Evolutionary conservation across 1,284 basidiomycete genomes (phyloP).

Genomic region (Phylloporus gajari): DNA sequence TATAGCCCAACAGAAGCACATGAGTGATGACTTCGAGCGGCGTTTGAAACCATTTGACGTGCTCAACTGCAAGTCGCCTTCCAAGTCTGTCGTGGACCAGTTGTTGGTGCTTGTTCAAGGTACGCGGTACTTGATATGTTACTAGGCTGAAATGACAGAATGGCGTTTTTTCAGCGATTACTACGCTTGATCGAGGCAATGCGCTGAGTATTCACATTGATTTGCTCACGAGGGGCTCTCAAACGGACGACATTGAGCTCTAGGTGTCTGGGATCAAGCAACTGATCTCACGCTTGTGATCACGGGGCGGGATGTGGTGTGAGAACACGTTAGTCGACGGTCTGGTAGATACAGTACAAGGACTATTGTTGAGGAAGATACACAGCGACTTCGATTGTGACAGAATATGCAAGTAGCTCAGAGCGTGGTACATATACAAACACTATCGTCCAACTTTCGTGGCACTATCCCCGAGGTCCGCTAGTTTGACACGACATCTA

Average conservation of each 20-base stretch:
- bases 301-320: background rate
- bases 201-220: conserved; percentile 85
- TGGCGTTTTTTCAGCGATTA: conserved; percentile 67
- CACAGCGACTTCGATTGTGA: background rate
- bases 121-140: conserved; percentile 37
- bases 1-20: conserved; percentile 83
- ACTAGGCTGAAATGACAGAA: conserved; percentile 55
- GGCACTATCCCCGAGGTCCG: too few relatives aligned
- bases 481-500: too few relatives aligned
- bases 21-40: conserved; percentile 90
- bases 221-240: conserved; percentile 76
- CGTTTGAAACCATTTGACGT: conserved; percentile 91
- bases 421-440: too few relatives aligned
- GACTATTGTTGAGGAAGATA: background rate
- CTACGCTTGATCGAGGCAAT: conserved; percentile 72
- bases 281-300: conserved; percentile 71
- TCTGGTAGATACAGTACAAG: background rate
- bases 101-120: conserved; percentile 75
- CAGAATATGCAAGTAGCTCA: too few relatives aligned
- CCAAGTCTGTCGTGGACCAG: conserved; percentile 75
- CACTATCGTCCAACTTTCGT: too few relatives aligned
- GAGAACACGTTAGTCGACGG: background rate
- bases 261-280: conserved; percentile 92
- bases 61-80: conserved; percentile 90
- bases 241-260: conserved; percentile 82